Conservation (phyloP, 441 rosid species). For the Pelargonium cotyledonis region DNA sequence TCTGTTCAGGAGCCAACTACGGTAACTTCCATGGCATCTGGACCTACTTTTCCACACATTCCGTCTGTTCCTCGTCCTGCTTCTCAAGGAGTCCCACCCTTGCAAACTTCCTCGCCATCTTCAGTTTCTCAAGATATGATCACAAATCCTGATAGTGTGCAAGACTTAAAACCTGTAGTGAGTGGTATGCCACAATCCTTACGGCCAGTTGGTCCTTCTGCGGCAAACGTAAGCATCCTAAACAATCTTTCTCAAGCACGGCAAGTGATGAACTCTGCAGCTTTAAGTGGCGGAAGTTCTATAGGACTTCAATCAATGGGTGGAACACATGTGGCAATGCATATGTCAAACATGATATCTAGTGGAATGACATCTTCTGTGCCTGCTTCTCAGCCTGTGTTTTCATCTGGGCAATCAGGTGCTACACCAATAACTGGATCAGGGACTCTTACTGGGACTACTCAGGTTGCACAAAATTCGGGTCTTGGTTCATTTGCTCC, state of each 20-base stretch:
- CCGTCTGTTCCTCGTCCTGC: conserved; percentile 63
- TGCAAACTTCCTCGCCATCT: conserved; percentile 84
- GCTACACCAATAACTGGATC: conserved; percentile 56
- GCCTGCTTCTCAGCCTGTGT: conserved; percentile 66
- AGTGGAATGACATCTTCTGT: conserved; percentile 79
- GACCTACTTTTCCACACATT: conserved; percentile 60
- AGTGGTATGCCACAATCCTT: conserved; percentile 56
- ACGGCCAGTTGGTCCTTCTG: conserved; percentile 66
- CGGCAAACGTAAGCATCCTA: conserved; percentile 82
- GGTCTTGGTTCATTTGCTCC: conserved; percentile 56
- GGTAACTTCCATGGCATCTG: conserved; percentile 43
- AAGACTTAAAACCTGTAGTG: conserved; percentile 76
- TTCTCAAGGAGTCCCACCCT: conserved; percentile 58
- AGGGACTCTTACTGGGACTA: conserved; percentile 56
- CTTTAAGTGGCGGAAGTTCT: conserved; percentile 85
- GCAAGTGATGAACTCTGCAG: conserved; percentile 79
- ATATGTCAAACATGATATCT: conserved; percentile 94
- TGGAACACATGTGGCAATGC: conserved; percentile 86
- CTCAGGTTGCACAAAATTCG: conserved; percentile 58
- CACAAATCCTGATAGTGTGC: conserved; percentile 46
- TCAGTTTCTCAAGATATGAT: conserved; percentile 71
- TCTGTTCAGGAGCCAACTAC: conserved; percentile 75
- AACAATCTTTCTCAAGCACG: conserved; percentile 89
- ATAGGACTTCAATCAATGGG: conserved; percentile 64
- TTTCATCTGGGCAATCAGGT: conserved; percentile 71